Percentiles rank a stretch among this genome's conserved stretches.
phyloP scores from a whole-genome alignment of 805 yeast species.

The Saccharomycopsis sp. region DNA sequence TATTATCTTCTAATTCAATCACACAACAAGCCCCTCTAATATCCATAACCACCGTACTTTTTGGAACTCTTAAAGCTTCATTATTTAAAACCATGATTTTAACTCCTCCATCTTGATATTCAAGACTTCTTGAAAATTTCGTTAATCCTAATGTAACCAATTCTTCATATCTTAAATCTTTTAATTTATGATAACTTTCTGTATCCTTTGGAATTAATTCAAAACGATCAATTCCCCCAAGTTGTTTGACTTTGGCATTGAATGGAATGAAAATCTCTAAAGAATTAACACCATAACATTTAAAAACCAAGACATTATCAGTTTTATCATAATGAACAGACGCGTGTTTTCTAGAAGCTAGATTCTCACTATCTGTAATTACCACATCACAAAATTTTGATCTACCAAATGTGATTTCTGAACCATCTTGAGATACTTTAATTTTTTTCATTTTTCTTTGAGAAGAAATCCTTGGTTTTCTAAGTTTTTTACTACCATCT shows the following conservation, averaged over 20 bases:
- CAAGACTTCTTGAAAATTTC: constrained; percentile 13
- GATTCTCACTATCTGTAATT: constrained; percentile 11
- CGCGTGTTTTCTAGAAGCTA: constrained; percentile 18
- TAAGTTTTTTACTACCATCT: constrained; percentile 4
- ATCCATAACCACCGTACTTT: constrained; percentile 38
- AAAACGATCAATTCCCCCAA: constrained; percentile 16
- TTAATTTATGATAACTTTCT: constrained; percentile 4
- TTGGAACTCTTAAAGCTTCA: constrained; percentile 39
- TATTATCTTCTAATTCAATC: constrained; percentile 29
- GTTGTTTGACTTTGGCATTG: constrained; percentile 22
- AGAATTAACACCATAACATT: constrained; percentile 47
- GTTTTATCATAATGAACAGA: constrained; percentile 8
- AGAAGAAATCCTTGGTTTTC: constrained; percentile 4
- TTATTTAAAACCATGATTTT: constrained; percentile 18
- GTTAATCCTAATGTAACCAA: constrained; percentile 15
- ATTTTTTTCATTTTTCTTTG: constrained; percentile 22
- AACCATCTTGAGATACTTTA: constrained; percentile 28
- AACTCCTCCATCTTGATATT: constrained; percentile 6
- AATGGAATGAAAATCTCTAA: constrained; percentile 41
- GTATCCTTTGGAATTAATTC: constrained; percentile 14
- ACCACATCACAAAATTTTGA: constrained; percentile 38
- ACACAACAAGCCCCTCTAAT: constrained; percentile 33
- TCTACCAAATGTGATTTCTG: constrained; percentile 36
- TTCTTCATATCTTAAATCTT: constrained; percentile 13
- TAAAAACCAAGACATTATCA: constrained; percentile 25